Percentiles rank a stretch among this genome's conserved stretches.
phyloP scores from a whole-genome alignment of 805 yeast genomes.

The Jamesozyma hellenica region DNA sequence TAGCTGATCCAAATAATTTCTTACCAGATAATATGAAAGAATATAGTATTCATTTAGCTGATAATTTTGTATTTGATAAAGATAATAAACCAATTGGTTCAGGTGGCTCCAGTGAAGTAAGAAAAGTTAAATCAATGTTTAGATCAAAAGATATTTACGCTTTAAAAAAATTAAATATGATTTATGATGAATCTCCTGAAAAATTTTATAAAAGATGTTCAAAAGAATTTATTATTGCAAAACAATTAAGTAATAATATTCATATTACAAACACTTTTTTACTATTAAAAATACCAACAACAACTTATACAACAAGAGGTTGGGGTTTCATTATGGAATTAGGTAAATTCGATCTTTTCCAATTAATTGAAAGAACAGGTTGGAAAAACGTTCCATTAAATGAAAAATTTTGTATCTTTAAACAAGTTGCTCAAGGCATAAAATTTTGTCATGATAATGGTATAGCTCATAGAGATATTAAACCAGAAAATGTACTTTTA shows the following conservation, averaged over 20 bases:
- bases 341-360: conserved; percentile 58
- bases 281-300: conserved; percentile 47
- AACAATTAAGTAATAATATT: conserved; percentile 41
- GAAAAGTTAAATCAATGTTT: conserved; percentile 35
- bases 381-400: conserved; percentile 45
- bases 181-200: conserved; percentile 52
- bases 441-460: conserved; percentile 56
- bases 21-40: conserved; percentile 48
- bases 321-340: conserved; percentile 70
- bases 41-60: conserved; percentile 39
- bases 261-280: conserved; percentile 52
- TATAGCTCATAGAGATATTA: conserved; percentile 63
- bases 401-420: conserved; percentile 58
- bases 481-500: conserved; percentile 64
- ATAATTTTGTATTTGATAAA: conserved; percentile 42
- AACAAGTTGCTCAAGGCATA: conserved; percentile 56
- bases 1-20: conserved; percentile 52
- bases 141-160: conserved; percentile 43
- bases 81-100: conserved; percentile 48
- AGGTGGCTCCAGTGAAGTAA: conserved; percentile 66
- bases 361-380: conserved; percentile 43
- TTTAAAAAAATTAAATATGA: conserved; percentile 52
- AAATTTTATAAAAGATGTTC: conserved; percentile 57
- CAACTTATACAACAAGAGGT: conserved; percentile 46
- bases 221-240: conserved; percentile 56